Conservation (phyloP, 2,329 filamentous ascomycete genomes). For the Aspergillus ochraceus region DNA sequence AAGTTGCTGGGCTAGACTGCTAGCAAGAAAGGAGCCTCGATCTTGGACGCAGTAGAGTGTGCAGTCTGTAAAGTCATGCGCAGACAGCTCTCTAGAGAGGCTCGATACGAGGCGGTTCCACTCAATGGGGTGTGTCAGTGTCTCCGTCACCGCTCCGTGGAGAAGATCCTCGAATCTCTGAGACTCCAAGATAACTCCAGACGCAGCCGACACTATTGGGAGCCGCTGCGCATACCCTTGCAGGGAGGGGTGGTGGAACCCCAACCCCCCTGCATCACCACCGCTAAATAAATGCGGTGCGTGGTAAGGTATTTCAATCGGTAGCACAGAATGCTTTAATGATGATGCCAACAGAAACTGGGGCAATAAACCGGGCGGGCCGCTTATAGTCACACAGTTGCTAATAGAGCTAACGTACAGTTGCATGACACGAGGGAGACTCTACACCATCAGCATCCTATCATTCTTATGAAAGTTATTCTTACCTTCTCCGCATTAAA, state of each 20-base stretch:
- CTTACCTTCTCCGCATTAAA: constrained; percentile 4
- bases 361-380: not conserved
- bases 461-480: not conserved
- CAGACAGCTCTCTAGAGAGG: not conserved
- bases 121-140: not conserved
- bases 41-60: not conserved
- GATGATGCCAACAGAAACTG: constrained; percentile 1
- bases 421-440: not conserved
- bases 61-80: not conserved
- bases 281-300: constrained; percentile 5
- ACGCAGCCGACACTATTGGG: not conserved
- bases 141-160: not conserved
- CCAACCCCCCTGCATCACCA: not conserved
- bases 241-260: not conserved
- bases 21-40: not conserved
- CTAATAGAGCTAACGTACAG: constrained; percentile 10
- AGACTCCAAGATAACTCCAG: not conserved
- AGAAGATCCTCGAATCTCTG: not conserved
- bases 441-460: not conserved
- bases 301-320: constrained; percentile 7
- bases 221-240: not conserved
- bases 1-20: not conserved
- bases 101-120: not conserved
- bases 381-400: constrained; percentile 6
- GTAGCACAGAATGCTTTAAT: constrained; percentile 6